phyloP scores from a whole-genome alignment of 169 alveolate species.

The Plasmodium vinckei region DNA sequence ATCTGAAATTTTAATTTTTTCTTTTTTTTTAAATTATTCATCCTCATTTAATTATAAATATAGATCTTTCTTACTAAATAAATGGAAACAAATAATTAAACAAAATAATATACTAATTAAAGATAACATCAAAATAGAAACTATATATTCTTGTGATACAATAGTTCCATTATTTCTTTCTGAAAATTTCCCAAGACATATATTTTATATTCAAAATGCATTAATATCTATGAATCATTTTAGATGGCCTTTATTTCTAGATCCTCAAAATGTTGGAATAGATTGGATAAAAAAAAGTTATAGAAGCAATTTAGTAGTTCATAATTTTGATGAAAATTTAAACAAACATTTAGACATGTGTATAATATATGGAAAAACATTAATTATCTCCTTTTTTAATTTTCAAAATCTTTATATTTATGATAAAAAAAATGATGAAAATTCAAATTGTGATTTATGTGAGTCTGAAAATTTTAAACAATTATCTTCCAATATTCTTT shows the following conservation, averaged over 20 bases:
- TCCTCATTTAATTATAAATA: slow-evolving; percentile 59
- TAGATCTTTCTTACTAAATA: slow-evolving; percentile 36
- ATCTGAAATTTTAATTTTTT: slow-evolving; percentile 56
- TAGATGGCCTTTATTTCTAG: slow-evolving; percentile 66
- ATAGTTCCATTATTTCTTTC: slow-evolving; percentile 61
- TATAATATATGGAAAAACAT: slow-evolving; percentile 70
- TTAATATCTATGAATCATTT: slow-evolving; percentile 67
- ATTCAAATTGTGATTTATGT: slow-evolving; percentile 13
- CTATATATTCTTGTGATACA: slow-evolving; percentile 60
- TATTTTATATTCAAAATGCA: slow-evolving; percentile 73
- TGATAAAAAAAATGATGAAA: slow-evolving; percentile 45
- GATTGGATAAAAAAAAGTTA: slow-evolving; percentile 72
- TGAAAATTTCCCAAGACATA: slow-evolving; percentile 71
- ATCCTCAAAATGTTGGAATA: slow-evolving; percentile 55
- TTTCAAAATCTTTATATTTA: slow-evolving; percentile 70
- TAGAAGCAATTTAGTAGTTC: slow-evolving; percentile 58
- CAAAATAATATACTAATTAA: slow-evolving; percentile 45
- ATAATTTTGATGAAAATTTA: slow-evolving; percentile 69
- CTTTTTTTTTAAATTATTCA: slow-evolving; percentile 66
- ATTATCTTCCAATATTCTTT: background rate
- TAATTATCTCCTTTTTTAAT: slow-evolving; percentile 55
- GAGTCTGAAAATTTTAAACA: slow-evolving; percentile 32
- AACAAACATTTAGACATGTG: slow-evolving; percentile 76
- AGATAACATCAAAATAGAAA: slow-evolving; percentile 49
- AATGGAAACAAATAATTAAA: slow-evolving; percentile 64